Evolutionary conservation across 2,329 filamentous ascomycete genomes (phyloP), one percentile per base, ranked within the genome.

Genomic region (Fusarium pilosicola): DNA sequence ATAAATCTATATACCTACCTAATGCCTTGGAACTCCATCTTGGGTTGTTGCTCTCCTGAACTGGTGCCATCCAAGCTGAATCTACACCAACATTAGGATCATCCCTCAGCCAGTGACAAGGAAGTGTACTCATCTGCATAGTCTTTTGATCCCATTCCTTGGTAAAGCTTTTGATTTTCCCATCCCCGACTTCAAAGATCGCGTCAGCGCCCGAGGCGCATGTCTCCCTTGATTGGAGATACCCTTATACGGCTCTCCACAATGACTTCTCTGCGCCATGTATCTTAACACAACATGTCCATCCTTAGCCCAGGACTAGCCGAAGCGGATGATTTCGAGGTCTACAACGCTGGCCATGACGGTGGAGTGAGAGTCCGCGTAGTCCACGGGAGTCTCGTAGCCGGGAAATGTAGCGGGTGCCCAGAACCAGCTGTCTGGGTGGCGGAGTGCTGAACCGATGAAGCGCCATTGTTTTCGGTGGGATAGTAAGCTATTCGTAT

Each of bases 221-320:
- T 74, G 68, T 36, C 41, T 62, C 11, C 74, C 71, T 39, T 71
- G 75, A 38, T 65, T 69, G 20, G 42, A 42, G 32, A 77, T 77
- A 15, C 65, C 75, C 48, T 75, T 76, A 65, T 77, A 78, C 15
- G 76, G 74, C 64, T 73, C 60, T 10, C 76, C 73, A 15, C 55
- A 44, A 46, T 78, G 76, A 52, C 71, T 76, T 15, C 76, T 74
- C 56, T 75, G 70, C 3, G 74, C 74, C 14, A 70, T 75, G 41
- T 77, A 77, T n/a, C 76, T 65, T 48, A 76, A 70, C 32, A 76
- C 66, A 36, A 76, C 74, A 45, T 76, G 73, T 4, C 74, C 74
- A 20, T 71, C 69, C 46, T 76, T 78, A 22, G 73, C 74, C 75
- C 73, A 77, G 5, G 71, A 55, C 62, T 77, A 73, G 39, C 76